Percentiles rank a stretch among this genome's conserved stretches.
phyloP scores from a whole-genome alignment of 768 basidiomycete genomes.

The Amanita inopinata region DNA sequence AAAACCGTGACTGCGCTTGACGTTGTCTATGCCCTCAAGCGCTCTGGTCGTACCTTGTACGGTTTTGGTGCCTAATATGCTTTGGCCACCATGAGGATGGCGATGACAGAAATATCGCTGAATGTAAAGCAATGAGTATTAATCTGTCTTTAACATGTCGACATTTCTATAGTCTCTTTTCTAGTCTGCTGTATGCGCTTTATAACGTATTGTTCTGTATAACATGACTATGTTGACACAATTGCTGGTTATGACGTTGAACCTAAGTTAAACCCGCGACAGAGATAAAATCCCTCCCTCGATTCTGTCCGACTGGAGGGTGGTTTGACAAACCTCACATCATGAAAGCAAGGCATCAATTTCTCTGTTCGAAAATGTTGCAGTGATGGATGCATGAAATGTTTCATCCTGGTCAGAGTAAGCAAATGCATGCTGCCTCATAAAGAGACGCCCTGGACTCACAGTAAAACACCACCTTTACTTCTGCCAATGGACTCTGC shows the following conservation, averaged over 20 bases:
- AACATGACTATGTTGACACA: constrained; percentile 3
- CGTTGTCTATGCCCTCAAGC: constrained; percentile 68
- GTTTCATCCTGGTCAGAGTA: constrained; percentile 54
- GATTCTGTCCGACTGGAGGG: constrained; percentile 70
- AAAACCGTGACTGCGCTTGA: constrained; percentile 86
- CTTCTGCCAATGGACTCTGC: constrained; percentile 31
- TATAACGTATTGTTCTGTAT: constrained; percentile 6
- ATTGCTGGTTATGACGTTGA: not conserved
- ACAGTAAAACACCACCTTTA: constrained; percentile 52
- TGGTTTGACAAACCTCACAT: constrained; percentile 70
- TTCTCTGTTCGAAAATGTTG: constrained; percentile 51
- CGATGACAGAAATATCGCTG: not conserved
- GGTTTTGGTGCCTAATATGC: constrained; percentile 62
- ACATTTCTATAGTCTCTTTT: not conserved
- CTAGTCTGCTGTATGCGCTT: constrained; percentile 3
- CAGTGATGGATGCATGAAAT: constrained; percentile 69
- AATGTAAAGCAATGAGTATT: not conserved
- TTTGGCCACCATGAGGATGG: too few relatives aligned
- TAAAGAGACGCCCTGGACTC: constrained; percentile 15
- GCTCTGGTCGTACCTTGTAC: constrained; percentile 70
- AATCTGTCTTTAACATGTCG: not conserved
- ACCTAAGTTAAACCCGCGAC: constrained; percentile 51
- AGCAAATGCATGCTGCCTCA: too few relatives aligned
- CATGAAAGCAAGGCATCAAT: constrained; percentile 54
- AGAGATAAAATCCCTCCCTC: constrained; percentile 81